phyloP scores from a whole-genome alignment of 2,329 filamentous ascomycete genomes.

The Alternaria tenuissima region DNA sequence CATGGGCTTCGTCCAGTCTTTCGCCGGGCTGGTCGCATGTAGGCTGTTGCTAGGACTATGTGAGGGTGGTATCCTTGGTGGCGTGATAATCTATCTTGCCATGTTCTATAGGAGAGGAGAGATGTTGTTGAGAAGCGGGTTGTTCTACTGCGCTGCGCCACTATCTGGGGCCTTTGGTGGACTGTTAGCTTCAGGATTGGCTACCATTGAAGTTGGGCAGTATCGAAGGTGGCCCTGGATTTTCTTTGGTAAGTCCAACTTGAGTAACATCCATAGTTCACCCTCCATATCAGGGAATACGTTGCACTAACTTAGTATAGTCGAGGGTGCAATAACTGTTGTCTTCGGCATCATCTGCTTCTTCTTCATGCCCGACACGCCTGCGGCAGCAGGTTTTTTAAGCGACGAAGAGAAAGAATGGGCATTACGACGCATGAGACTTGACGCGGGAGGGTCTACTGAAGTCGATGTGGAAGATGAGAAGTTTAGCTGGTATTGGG shows the following conservation, averaged over 20 bases:
- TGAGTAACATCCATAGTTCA: background rate
- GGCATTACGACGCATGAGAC: conserved; percentile 37
- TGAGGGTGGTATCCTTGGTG: conserved; percentile 53
- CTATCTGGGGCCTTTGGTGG: conserved; percentile 55
- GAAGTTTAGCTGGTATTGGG: conserved; percentile 54
- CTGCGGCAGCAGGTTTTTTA: conserved; percentile 45
- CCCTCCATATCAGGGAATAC: conserved; percentile 5
- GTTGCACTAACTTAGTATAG: conserved; percentile 36
- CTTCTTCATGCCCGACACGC: conserved; percentile 62
- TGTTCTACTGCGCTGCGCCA: conserved; percentile 51
- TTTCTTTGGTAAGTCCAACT: conserved; percentile 26
- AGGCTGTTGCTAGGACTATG: conserved; percentile 53
- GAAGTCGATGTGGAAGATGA: conserved; percentile 47
- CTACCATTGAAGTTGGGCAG: conserved; percentile 47
- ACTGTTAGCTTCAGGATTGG: conserved; percentile 54
- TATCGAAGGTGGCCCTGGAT: conserved; percentile 51
- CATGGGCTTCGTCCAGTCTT: conserved; percentile 54
- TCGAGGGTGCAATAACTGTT: conserved; percentile 42
- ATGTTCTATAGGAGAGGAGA: conserved; percentile 55
- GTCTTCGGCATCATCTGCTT: conserved; percentile 56
- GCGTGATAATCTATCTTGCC: conserved; percentile 53
- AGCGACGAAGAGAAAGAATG: conserved; percentile 38
- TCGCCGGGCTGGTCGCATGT: conserved; percentile 51
- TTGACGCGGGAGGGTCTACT: conserved; percentile 39
- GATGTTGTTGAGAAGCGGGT: conserved; percentile 52